A percentile compares a stretch with the other conserved stretches of the same genome.
Conservation (phyloP, 129 eudicot species). For the Kitagawia praeruptora region DNA sequence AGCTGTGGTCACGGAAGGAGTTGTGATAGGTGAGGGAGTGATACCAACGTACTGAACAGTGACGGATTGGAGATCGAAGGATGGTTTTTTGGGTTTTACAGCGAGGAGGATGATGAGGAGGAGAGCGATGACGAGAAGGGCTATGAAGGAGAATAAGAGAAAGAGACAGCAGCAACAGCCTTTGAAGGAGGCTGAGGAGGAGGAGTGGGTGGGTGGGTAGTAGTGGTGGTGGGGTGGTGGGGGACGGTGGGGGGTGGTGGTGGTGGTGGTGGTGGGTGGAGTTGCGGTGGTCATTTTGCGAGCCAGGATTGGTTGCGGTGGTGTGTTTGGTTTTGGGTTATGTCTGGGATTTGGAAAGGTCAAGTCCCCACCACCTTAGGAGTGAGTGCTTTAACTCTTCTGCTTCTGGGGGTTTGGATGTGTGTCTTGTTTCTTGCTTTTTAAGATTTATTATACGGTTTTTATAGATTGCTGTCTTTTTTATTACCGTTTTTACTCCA, state of each 20-base stretch:
- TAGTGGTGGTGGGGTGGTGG: constrained; percentile 24
- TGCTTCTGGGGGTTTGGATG: not conserved
- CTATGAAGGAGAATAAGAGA: constrained; percentile 83
- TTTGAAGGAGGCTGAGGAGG: constrained; percentile 65
- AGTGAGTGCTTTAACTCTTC: not conserved
- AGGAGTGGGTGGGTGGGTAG: constrained; percentile 36
- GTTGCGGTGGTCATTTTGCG: not conserved
- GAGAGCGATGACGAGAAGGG: constrained; percentile 68
- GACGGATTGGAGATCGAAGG: constrained; percentile 78
- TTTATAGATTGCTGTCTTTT: not conserved
- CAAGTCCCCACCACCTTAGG: not conserved
- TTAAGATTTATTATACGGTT: not conserved
- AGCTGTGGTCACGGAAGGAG: constrained; percentile 42
- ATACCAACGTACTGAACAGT: constrained; percentile 53
- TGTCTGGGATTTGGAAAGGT: not conserved
- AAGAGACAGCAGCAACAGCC: constrained; percentile 97
- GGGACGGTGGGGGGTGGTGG: constrained; percentile 23
- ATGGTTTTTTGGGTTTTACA: constrained; percentile 73
- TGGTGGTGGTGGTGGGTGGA: constrained; percentile 5
- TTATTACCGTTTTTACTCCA: not conserved
- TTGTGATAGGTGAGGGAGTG: constrained; percentile 18
- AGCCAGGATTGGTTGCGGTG: not conserved
- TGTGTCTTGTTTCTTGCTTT: not conserved
- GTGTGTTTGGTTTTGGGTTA: not conserved
- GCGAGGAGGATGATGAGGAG: constrained; percentile 71